These are phyloP conservation scores for Diaporthe sp. DNA, from an alignment of 2,329 filamentous ascomycete genomes.

Conservation along the genomic window DNA sequence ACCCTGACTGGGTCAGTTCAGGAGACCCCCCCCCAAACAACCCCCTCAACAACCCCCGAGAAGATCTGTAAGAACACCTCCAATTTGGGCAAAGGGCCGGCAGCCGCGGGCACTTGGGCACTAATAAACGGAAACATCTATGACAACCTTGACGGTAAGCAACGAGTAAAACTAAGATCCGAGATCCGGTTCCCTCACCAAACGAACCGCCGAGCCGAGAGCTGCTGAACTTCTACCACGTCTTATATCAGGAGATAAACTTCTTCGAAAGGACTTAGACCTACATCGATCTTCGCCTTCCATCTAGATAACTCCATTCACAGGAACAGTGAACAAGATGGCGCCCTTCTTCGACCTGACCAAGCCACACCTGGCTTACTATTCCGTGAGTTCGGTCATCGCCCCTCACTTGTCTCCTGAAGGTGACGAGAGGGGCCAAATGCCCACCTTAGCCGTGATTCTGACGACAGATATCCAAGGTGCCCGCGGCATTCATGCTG, in stretches of 20 bases:
- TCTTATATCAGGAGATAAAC: neutral
- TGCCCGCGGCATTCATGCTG: constrained; percentile 56
- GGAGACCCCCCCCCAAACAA: too few species aligned
- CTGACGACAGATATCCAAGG: constrained; percentile 46
- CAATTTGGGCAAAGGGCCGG: neutral
- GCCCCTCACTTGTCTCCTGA: neutral
- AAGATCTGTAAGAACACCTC: neutral
- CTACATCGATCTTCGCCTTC: neutral
- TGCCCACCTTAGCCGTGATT: neutral
- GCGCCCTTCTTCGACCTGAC: constrained; percentile 44
- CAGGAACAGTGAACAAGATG: constrained; percentile 46
- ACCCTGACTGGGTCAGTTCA: neutral
- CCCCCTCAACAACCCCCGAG: neutral
- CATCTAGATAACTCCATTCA: constrained; percentile 44
- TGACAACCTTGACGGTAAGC: neutral
- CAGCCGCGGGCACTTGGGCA: neutral
- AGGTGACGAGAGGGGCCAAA: neutral
- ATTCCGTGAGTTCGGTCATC: constrained; percentile 43
- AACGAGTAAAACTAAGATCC: neutral
- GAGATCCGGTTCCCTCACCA: neutral
- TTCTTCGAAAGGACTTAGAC: neutral
- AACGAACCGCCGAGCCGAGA: constrained; percentile 7
- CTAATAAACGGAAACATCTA: neutral
- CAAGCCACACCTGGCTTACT: constrained; percentile 46
- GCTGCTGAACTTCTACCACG: neutral